Percentiles rank a stretch among this genome's conserved stretches.
Conservation (phyloP, 2,329 filamentous ascomycete genomes). For the Mycogone perniciosa region DNA sequence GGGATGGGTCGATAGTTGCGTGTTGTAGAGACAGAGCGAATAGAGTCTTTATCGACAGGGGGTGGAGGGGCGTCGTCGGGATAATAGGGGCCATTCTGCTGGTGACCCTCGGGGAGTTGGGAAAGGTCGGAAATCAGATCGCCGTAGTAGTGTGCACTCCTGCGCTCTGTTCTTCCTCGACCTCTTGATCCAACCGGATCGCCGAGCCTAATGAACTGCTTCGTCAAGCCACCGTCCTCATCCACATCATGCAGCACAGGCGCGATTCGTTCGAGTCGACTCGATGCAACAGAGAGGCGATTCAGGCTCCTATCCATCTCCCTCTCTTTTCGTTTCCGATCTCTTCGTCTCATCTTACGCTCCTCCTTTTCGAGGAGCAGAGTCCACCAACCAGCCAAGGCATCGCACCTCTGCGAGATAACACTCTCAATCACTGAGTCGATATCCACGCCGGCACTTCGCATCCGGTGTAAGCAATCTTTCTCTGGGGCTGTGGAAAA, state of each 20-base stretch:
- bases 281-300: slow-evolving; percentile 82
- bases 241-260: slow-evolving; percentile 72
- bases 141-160: slow-evolving; percentile 57
- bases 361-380: slow-evolving; percentile 90
- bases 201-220: slow-evolving; percentile 37
- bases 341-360: slow-evolving; percentile 72
- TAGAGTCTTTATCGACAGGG: slow-evolving; percentile 71
- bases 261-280: slow-evolving; percentile 73
- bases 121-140: slow-evolving; percentile 71
- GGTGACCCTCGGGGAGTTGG: slow-evolving; percentile 59
- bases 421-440: slow-evolving; percentile 94
- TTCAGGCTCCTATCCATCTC: slow-evolving; percentile 76
- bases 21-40: slow-evolving; percentile 71
- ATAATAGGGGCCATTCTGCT: slow-evolving; percentile 28
- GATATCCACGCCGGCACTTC: slow-evolving; percentile 86
- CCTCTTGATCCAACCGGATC: slow-evolving; percentile 51
- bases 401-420: slow-evolving; percentile 80
- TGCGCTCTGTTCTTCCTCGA: slow-evolving; percentile 70
- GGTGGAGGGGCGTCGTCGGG: slow-evolving; percentile 51
- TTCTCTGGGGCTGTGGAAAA: slow-evolving; percentile 86
- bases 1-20: slow-evolving; percentile 67
- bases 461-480: slow-evolving; percentile 87
- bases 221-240: slow-evolving; percentile 58
- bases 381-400: slow-evolving; percentile 92
- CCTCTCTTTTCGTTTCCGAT: slow-evolving; percentile 77